These are phyloP conservation scores for Eucalyptus curtisii DNA, from an alignment of 345 rosid species.

Conservation along the genomic window DNA sequence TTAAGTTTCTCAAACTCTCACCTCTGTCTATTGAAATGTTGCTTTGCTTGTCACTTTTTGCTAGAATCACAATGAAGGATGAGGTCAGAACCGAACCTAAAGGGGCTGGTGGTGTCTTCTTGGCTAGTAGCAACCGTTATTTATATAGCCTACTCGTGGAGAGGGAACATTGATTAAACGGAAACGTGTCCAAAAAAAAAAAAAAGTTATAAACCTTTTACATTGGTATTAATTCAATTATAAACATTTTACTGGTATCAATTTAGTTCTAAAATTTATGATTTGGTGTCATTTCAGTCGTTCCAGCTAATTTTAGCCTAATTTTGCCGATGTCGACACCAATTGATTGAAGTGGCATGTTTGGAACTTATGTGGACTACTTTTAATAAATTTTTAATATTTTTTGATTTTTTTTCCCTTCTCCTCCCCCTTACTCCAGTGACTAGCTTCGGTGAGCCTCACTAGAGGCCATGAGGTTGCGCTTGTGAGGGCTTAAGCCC, in stretches of 20 bases:
- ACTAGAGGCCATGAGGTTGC: no score
- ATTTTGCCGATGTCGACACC: no score
- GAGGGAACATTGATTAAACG: not conserved
- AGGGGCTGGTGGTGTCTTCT: not conserved
- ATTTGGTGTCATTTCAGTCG: accelerated
- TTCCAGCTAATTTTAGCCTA: accelerated
- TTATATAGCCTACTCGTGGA: not conserved
- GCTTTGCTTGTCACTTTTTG: not conserved
- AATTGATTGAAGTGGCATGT: accelerated
- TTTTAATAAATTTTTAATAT: no score
- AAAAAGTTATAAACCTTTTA: accelerated
- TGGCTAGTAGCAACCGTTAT: not conserved
- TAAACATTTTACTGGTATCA: no score
- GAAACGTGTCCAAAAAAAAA: no score
- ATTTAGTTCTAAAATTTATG: no score
- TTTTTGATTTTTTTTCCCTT: no score
- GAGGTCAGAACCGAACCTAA: not conserved
- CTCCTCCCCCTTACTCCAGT: no score
- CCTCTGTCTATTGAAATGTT: not conserved
- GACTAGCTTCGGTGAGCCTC: accelerated
- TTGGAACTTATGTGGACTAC: accelerated
- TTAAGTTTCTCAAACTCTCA: not conserved
- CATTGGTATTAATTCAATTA: no score
- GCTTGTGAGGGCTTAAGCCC: no score
- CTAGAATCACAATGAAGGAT: not conserved